A percentile compares a stretch with the other conserved stretches of the same genome.
phyloP scores from a whole-genome alignment of 2,329 filamentous ascomycete genomes.

The Trichoderma citrinoviride region DNA sequence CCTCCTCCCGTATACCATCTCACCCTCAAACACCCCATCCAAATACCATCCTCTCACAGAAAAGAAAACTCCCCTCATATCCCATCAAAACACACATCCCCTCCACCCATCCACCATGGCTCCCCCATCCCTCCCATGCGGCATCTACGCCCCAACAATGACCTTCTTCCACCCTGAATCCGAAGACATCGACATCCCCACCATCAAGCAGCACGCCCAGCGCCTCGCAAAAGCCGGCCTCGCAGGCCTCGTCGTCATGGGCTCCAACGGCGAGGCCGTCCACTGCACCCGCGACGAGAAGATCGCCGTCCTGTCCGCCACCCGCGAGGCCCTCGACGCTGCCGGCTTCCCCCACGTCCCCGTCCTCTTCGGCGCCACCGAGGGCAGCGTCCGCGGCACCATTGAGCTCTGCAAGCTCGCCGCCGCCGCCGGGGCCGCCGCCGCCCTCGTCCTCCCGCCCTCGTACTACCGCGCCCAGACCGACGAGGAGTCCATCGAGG shows the following conservation, averaged over 20 bases:
- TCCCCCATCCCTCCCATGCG: constrained; percentile 63
- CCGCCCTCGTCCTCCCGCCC: constrained; percentile 74
- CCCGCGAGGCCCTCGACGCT: constrained; percentile 76
- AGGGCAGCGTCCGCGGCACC: constrained; percentile 79
- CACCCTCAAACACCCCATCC: not conserved
- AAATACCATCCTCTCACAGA: no score
- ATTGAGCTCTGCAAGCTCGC: constrained; percentile 69
- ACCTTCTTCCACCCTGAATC: constrained; percentile 84
- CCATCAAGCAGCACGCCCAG: constrained; percentile 76
- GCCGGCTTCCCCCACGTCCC: constrained; percentile 74
- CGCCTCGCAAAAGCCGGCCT: constrained; percentile 75
- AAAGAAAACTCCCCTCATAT: no score
- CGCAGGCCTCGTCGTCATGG: constrained; percentile 80
- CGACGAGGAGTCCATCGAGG: constrained; percentile 69
- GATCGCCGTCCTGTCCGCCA: constrained; percentile 69
- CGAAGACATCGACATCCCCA: constrained; percentile 78
- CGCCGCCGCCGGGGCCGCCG: constrained; percentile 70
- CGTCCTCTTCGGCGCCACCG: constrained; percentile 78
- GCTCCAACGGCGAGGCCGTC: constrained; percentile 86
- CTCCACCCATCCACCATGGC: constrained; percentile 23
- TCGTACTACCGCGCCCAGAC: constrained; percentile 79
- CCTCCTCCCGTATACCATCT: not conserved
- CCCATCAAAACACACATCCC: no score
- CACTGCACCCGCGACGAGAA: constrained; percentile 80
- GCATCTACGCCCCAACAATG: constrained; percentile 86